Conservation (phyloP, 2,329 filamentous ascomycete genomes). For the Stylonectria norvegica region DNA sequence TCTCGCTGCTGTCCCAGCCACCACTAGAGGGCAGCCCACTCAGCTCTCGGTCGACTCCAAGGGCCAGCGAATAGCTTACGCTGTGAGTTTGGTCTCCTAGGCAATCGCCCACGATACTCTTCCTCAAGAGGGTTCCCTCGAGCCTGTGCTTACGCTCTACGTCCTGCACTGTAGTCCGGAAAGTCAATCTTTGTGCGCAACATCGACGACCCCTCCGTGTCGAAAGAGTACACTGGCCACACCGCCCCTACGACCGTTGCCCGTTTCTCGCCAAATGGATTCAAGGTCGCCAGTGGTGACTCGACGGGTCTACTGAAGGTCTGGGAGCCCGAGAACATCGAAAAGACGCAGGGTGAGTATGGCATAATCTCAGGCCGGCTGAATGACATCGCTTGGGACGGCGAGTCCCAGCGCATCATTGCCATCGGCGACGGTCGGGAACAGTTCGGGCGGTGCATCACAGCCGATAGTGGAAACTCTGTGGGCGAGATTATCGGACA, state of each 20-base stretch:
- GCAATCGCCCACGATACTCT: too few relatives aligned
- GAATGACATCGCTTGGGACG: constrained; percentile 96
- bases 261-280: constrained; percentile 89
- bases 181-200: constrained; percentile 96
- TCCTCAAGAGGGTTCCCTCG: too few relatives aligned
- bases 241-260: constrained; percentile 87
- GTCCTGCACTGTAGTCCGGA: constrained; percentile 61
- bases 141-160: background rate
- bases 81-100: constrained; percentile 65
- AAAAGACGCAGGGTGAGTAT: constrained; percentile 88
- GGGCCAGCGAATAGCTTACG: constrained; percentile 89
- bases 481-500: constrained; percentile 94
- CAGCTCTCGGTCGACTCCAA: constrained; percentile 84
- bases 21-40: constrained; percentile 80
- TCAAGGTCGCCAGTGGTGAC: constrained; percentile 92
- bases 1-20: constrained; percentile 80
- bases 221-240: constrained; percentile 90
- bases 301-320: constrained; percentile 79
- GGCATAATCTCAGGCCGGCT: constrained; percentile 90
- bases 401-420: constrained; percentile 93
- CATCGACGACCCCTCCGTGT: constrained; percentile 81
- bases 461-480: constrained; percentile 90
- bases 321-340: constrained; percentile 86
- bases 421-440: constrained; percentile 94
- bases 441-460: constrained; percentile 90